Conservation (phyloP, 2,329 filamentous ascomycete species). For the Scopulariopsis brevicaulis region DNA sequence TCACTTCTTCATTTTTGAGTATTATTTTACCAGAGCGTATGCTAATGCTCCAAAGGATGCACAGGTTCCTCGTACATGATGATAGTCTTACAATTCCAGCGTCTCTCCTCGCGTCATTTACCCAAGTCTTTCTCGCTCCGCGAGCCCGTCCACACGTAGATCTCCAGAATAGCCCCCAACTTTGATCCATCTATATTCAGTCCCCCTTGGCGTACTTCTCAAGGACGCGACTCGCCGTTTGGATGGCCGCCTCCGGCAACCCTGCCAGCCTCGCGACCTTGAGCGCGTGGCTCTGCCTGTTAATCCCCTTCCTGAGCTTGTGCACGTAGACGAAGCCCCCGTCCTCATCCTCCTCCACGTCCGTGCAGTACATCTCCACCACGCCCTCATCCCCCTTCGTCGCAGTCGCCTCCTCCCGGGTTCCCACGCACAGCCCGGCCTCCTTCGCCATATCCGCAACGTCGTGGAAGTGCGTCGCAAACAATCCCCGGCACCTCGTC, state of each 20-base stretch:
- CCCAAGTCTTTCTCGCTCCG: too few species aligned
- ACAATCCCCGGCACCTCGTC: conserved; percentile 71
- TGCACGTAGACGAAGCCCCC: conserved; percentile 81
- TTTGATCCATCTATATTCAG: background rate
- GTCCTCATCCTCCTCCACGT: conserved; percentile 62
- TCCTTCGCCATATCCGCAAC: conserved; percentile 64
- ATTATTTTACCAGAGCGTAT: conserved; percentile 15
- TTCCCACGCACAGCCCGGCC: conserved; percentile 26
- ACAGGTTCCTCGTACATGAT: background rate
- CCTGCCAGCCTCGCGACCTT: conserved; percentile 90
- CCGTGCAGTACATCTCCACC: conserved; percentile 76
- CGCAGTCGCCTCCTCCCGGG: conserved; percentile 6
- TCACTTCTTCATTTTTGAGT: conserved; percentile 8
- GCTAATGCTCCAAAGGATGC: conserved; percentile 19
- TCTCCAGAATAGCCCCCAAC: background rate
- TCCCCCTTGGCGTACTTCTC: background rate
- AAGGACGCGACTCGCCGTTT: conserved; percentile 52
- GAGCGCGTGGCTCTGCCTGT: conserved; percentile 77
- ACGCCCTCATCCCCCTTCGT: conserved; percentile 15
- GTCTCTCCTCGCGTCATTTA: too few species aligned
- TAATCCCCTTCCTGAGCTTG: conserved; percentile 68
- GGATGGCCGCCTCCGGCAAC: conserved; percentile 61
- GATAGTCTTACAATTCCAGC: background rate
- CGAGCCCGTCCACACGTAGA: background rate
- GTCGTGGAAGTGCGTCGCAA: conserved; percentile 89